Evolutionary conservation across 495 filamentous ascomycete genomes (phyloP).

Genomic region (Hypoxylon rickii): DNA sequence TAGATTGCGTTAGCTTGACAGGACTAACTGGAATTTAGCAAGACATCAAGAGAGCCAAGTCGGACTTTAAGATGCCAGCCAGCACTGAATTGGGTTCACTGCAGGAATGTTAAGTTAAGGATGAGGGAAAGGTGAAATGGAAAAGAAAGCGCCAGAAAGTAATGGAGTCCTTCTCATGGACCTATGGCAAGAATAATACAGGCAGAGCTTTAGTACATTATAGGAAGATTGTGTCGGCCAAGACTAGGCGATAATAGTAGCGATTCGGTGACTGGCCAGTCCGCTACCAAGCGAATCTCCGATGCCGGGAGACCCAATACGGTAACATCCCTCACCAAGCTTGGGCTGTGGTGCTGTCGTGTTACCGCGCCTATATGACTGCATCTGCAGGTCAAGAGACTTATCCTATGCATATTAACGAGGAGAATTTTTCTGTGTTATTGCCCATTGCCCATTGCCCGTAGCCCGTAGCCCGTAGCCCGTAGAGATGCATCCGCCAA

Average conservation of each 20-base stretch:
- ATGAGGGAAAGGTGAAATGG: too few species aligned
- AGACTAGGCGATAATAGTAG: constrained; percentile 11
- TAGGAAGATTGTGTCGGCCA: constrained; percentile 24
- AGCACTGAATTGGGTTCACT: constrained; percentile 24
- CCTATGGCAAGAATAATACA: constrained; percentile 22
- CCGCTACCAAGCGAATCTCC: background rate
- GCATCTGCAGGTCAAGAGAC: constrained; percentile 27
- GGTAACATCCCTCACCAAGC: constrained; percentile 18
- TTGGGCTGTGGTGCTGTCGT: constrained; percentile 24
- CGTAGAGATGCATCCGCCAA: constrained; percentile 4
- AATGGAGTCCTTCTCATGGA: constrained; percentile 10
- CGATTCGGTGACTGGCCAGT: constrained; percentile 9
- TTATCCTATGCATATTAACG: constrained; percentile 11
- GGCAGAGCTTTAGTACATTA: constrained; percentile 8
- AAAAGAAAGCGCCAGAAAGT: constrained; percentile 31
- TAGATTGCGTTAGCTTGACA: constrained; percentile 18
- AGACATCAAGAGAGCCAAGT: background rate
- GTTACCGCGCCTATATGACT: constrained; percentile 23
- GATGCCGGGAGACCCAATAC: constrained; percentile 26
- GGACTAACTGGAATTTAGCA: constrained; percentile 7
- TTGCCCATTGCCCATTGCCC: constrained; percentile 5
- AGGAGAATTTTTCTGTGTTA: constrained; percentile 27
- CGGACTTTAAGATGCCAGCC: constrained; percentile 13
- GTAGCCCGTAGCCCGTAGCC: constrained; percentile 5
- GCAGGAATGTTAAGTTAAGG: constrained; percentile 17